Evolutionary conservation across 495 filamentous ascomycete genomes (phyloP).

Genomic region (Hamigera avellanea): DNA sequence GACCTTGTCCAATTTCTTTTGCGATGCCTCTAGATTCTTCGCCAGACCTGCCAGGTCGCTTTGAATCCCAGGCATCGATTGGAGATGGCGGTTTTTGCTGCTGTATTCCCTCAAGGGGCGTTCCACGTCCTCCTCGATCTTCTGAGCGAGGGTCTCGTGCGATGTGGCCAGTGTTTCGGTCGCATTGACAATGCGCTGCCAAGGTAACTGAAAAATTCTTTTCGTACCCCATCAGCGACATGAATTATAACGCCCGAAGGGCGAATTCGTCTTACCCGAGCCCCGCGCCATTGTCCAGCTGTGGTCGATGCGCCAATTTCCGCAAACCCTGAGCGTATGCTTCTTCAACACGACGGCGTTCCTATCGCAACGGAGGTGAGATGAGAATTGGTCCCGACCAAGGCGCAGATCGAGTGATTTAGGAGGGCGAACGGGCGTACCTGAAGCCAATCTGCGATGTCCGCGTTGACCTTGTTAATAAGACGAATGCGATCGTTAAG

Average conservation of each 20-base stretch:
- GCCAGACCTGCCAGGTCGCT: constrained; percentile 70
- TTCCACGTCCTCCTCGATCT: constrained; percentile 88
- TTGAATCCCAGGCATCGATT: constrained; percentile 72
- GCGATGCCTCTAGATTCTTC: constrained; percentile 70
- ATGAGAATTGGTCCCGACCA: constrained; percentile 5
- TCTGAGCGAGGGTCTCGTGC: constrained; percentile 69
- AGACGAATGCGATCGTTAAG: constrained; percentile 81
- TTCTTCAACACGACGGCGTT: constrained; percentile 88
- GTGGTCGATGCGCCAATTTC: constrained; percentile 60
- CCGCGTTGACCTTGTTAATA: constrained; percentile 74
- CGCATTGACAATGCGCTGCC: constrained; percentile 79
- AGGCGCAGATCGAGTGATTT: background rate
- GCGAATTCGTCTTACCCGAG: constrained; percentile 55
- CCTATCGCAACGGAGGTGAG: constrained; percentile 37
- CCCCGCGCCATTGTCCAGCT: constrained; percentile 63
- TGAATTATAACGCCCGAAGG: background rate
- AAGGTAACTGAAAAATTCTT: constrained; percentile 84
- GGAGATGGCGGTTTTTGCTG: constrained; percentile 67
- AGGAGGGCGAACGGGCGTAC: constrained; percentile 36
- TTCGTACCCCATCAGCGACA: background rate
- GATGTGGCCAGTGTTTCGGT: constrained; percentile 72
- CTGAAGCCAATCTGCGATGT: constrained; percentile 96
- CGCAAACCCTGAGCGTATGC: constrained; percentile 73
- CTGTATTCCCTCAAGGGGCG: constrained; percentile 64
- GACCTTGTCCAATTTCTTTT: constrained; percentile 82